Evolutionary conservation across 352 stramenopile species (phyloP), one percentile per base, ranked within the genome.

Genomic region (Globisporangium yorkense): DNA sequence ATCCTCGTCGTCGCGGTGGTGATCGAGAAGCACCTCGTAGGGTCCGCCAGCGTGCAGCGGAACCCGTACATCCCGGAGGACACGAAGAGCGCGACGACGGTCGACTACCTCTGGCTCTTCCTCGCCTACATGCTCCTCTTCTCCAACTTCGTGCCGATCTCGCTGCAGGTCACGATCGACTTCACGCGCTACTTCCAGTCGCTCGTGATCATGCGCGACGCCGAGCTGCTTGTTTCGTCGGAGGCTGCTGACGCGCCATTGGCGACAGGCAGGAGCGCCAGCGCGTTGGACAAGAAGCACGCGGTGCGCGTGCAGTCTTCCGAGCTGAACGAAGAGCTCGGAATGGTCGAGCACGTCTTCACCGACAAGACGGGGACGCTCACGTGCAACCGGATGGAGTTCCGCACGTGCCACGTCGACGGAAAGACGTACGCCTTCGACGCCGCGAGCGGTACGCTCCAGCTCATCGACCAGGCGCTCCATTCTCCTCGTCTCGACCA

Each of bases 291-390:
- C 45, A 72, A 79, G 65, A 75, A 84, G 31, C 85, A 70, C 9
- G 63, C 64, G 2, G 79, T 87, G 20, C 75, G 68, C 33, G 89
- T 90, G 13, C 80, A 89, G 46, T 92, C 79, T 0, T 93, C 87
- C 0, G 87, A 96, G 56, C 67, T 98, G 33, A 96, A 94, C 47
- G 91, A 95, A 56, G 88, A 98, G 51, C 70, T 98, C 21, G 97
- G 96, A 6, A 76, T 97, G 64, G 88, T 99, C 16, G 78, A 98
- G 54, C 97, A 99, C 63, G 89, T 99, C 31, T 99, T 99, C 72
- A 97, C 69, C 0, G 92, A 98, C 62, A 98, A 97, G 61, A 98
- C 92, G 2, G 92, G 92, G 16, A 98, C 92, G 15, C 67, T 98
- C 15, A 98, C 92, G 10, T 87, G 87, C 55, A 98, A 98, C 63